Evolutionary conservation across 2,329 filamentous ascomycete genomes (phyloP), one percentile per base, ranked within the genome.

Genomic region (Escovopsis sp.): DNA sequence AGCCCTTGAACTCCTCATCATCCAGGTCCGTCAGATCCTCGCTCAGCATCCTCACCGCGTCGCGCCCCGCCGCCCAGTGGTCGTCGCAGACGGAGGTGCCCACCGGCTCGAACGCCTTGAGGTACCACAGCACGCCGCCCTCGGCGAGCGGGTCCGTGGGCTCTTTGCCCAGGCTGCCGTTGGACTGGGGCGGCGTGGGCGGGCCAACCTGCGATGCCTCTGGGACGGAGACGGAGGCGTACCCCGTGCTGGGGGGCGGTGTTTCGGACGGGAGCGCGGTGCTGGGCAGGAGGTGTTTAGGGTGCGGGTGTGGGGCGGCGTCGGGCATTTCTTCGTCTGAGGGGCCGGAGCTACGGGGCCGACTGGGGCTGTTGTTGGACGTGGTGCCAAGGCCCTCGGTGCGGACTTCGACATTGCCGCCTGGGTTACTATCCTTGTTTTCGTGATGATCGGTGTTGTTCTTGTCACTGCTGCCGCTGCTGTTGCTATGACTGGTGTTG

Each of bases 11-110:
- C 57, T 88, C 84, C 35, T 92, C 86, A 44, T 94, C 87, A 47
- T 93, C 87, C 52, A 94, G 76, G 51, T 94, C 88, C 38, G 82
- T 92, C 16, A 94, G 66, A 46, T 88, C 83, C 55, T 94, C 87
- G 48, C 83, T 92, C 56, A 88, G 76, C 46, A 62, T 64, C 19
- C 69, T 61, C 26, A 66, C 58, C 1, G 80, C 74, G 37, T 87
- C 80, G 25, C 77, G 69, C 2, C 78, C 82, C 1, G 72, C 75
- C 66, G 43, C 49, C 51, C 53, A 56, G 35, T 75, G 68, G 56
- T 88, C 81, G 43, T 79, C 79, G 37, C 82, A 65, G 9, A 88
- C 72, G 1, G 79, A 88, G 0, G 85, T 93, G 38, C 86, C 88
- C 35, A 74, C 36, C 1, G 82, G 79, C 35, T 90, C 74, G 51